Evolutionary conservation across 2,329 filamentous ascomycete species (phyloP).

Genomic region (Neoscytalidium dimidiatum): DNA sequence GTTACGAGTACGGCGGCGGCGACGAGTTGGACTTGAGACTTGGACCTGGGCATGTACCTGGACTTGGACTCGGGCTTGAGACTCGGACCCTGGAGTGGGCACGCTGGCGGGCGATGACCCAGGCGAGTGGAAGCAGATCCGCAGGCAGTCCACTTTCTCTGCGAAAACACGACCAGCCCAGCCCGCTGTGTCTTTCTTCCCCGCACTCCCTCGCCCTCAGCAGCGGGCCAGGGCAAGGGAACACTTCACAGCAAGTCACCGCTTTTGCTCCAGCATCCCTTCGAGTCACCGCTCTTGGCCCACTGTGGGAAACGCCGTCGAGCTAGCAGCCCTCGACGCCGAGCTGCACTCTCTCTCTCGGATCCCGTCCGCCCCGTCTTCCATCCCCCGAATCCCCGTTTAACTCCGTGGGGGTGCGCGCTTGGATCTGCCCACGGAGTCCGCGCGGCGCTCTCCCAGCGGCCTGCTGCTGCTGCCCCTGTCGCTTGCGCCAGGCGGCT

Average conservation of each 20-base stretch:
- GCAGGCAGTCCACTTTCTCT: neutral
- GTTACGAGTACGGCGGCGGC: neutral
- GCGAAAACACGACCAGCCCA: no score
- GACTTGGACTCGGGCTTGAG: no score
- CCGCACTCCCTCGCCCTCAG: neutral
- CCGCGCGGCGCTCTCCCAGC: neutral
- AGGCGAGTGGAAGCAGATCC: slow-evolving; percentile 1
- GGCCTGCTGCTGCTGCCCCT: neutral
- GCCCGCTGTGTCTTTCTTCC: neutral
- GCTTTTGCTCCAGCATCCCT: neutral
- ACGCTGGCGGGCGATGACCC: neutral
- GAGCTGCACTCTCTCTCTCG: neutral
- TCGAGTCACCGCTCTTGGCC: slow-evolving; percentile 6
- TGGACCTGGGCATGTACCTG: no score
- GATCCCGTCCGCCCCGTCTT: slow-evolving; percentile 10
- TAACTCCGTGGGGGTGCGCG: neutral
- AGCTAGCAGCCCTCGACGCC: neutral
- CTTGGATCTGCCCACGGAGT: neutral
- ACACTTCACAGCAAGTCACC: neutral
- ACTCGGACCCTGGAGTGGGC: neutral
- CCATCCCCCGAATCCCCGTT: slow-evolving; percentile 5
- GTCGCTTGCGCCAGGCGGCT: neutral
- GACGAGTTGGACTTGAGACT: neutral
- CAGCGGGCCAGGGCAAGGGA: neutral
- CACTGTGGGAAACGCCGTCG: neutral